Conservation (phyloP, 2,329 filamentous ascomycete species). For the Alternaria tenuissima region DNA sequence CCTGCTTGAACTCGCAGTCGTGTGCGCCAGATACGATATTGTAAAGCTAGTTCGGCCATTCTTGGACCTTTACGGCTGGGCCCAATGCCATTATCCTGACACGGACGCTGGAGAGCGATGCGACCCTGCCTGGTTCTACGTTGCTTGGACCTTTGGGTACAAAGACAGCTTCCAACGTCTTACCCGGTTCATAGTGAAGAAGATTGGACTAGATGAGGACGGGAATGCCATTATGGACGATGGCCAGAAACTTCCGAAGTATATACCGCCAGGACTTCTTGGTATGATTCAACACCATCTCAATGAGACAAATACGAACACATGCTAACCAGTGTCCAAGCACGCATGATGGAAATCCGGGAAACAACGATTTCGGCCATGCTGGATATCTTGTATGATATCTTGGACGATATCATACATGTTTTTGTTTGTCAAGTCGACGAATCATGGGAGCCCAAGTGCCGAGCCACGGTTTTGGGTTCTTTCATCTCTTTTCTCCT, state of each 20-base stretch:
- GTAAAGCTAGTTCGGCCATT: constrained; percentile 34
- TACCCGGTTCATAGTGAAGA: constrained; percentile 12
- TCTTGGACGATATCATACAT: constrained; percentile 13
- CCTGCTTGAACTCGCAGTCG: constrained; percentile 35
- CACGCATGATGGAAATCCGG: constrained; percentile 13
- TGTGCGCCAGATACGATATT: constrained; percentile 45
- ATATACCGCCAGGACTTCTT: constrained; percentile 17
- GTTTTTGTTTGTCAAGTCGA: constrained; percentile 14
- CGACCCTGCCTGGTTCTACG: constrained; percentile 20
- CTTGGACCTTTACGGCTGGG: constrained; percentile 24
- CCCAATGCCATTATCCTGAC: constrained; percentile 13
- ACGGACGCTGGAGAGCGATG: constrained; percentile 3
- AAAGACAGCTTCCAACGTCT: constrained; percentile 19
- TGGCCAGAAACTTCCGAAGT: constrained; percentile 7
- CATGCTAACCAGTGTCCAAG: constrained; percentile 4
- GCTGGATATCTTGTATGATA: constrained; percentile 8
- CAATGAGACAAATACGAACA: neutral
- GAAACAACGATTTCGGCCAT: constrained; percentile 11
- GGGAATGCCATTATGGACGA: constrained; percentile 3
- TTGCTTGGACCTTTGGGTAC: constrained; percentile 29
- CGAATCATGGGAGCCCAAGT: constrained; percentile 9
- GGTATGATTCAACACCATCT: constrained; percentile 1
- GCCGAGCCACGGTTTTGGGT: constrained; percentile 8
- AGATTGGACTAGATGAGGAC: constrained; percentile 9
- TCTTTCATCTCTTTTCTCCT: constrained; percentile 15